Base-by-base conservation (phyloP, 441 rosid species). In the Isatis lusitanica region DNA sequence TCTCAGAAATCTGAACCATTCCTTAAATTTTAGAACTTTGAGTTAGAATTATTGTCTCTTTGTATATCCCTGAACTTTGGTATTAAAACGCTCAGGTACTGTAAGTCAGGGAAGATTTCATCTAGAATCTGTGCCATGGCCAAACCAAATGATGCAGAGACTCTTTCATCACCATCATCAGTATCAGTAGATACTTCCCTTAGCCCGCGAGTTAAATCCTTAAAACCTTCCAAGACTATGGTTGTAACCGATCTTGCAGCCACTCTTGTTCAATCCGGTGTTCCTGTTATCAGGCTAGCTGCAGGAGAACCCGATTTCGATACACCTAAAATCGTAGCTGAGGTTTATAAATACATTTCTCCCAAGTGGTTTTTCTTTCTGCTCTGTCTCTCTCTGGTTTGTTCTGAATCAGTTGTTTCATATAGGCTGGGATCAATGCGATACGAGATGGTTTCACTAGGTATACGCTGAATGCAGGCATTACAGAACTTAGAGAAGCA, bases 301-400 rank as follows among this genome's bases (percentile, higher is more conserved):
- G 97, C 98, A 28, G 99, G 98, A 58, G 99, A 95, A 67, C 97
- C 99, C 12, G 99, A 95, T 86, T 95, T 93, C 50, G 97, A 93
- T 66, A 95, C 99, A 3, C 98, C 99, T 21, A 68, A 81, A 69
- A 50, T 71, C 47, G 85, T 95, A 72, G 84, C 94, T 4, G 97
- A 92, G 91, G 99, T 91, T n/a, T 11, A 30, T 4, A 9, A 60
- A 9, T 66, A 10, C 61, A 57, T 55, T 48, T 50, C 61, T 55
- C 33, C 16, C 42, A 35, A 61, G 1, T 58, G 16, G 30, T 21
- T 21, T 35, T 30, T 68, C 44, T 31, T 11, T 21, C 52, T 61
- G 50, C 18, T 70, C 28, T 66, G 30, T 17, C 5, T 38, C 9
- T 48, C 9, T 69, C 30, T 35, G 21, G 12, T 61, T 40, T 43